phyloP scores from a whole-genome alignment of 2,329 filamentous ascomycete genomes.

The Neonectria ditissima region DNA sequence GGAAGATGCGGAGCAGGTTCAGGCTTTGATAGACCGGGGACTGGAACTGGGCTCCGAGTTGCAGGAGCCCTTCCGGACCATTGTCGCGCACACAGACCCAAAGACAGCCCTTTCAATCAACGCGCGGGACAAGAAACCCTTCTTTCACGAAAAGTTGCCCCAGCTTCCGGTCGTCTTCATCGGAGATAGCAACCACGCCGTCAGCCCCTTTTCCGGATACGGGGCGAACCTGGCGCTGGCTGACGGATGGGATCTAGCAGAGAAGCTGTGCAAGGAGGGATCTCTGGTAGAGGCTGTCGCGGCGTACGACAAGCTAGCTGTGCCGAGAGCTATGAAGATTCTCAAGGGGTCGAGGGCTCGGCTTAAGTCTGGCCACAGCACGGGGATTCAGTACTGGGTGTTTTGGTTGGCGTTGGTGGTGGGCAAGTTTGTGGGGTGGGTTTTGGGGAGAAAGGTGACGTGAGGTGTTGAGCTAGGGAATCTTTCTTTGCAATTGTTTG shows the following conservation, averaged over 20 bases:
- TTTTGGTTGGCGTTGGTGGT: conserved; percentile 37
- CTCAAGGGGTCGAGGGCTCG: conserved; percentile 40
- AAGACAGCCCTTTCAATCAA: conserved; percentile 54
- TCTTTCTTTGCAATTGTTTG: not conserved
- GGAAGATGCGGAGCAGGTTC: conserved; percentile 36
- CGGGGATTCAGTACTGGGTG: conserved; percentile 39
- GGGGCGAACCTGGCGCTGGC: conserved; percentile 61
- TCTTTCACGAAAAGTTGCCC: conserved; percentile 49
- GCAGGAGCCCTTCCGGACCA: conserved; percentile 53
- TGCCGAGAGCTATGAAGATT: conserved; percentile 49
- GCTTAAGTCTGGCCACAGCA: conserved; percentile 42
- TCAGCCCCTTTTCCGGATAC: conserved; percentile 61
- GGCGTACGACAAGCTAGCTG: conserved; percentile 52
- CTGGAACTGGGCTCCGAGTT: conserved; percentile 50
- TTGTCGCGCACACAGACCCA: conserved; percentile 55
- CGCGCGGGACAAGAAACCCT: conserved; percentile 58
- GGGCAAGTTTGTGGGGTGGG: conserved; percentile 37
- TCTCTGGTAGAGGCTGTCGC: conserved; percentile 45
- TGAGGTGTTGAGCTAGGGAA: not conserved
- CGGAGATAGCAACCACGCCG: conserved; percentile 63
- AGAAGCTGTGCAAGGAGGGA: conserved; percentile 48
- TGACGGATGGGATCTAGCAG: conserved; percentile 61
- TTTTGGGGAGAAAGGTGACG: conserved; percentile 27
- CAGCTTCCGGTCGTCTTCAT: conserved; percentile 56
- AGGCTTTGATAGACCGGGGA: conserved; percentile 48